Conservation (phyloP, 805 yeast species). For the Candida ovalis region DNA sequence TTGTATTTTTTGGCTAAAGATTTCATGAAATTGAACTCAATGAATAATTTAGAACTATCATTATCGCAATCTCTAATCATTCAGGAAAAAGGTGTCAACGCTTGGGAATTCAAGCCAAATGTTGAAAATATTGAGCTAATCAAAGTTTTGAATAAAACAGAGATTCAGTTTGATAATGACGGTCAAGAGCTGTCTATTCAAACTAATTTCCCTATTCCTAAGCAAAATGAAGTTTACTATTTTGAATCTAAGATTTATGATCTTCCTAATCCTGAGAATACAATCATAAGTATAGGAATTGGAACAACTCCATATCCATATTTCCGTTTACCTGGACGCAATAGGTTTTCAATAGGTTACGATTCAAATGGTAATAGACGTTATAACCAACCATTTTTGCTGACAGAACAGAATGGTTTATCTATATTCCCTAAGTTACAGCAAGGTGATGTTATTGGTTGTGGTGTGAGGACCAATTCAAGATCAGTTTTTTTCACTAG, state of each 20-base stretch:
- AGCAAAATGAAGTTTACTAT: constrained; percentile 79
- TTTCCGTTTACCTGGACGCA: constrained; percentile 91
- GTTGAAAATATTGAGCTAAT: constrained; percentile 51
- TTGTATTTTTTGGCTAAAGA: constrained; percentile 65
- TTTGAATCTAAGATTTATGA: constrained; percentile 85
- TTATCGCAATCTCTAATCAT: constrained; percentile 62
- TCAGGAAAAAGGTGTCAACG: constrained; percentile 84
- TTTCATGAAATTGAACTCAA: constrained; percentile 39
- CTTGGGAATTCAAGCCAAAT: constrained; percentile 80
- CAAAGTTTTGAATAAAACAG: constrained; percentile 61
- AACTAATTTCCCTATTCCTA: constrained; percentile 83
- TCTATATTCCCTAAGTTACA: constrained; percentile 55
- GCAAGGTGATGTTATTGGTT: constrained; percentile 90
- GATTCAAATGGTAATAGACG: constrained; percentile 82
- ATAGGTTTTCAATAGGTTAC: constrained; percentile 78
- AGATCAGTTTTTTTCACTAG: constrained; percentile 92
- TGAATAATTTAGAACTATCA: constrained; percentile 28
- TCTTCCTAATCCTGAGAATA: constrained; percentile 50
- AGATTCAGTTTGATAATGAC: constrained; percentile 51
- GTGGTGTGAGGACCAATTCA: constrained; percentile 78
- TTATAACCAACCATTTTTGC: constrained; percentile 67
- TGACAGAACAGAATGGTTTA: constrained; percentile 38
- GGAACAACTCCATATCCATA: constrained; percentile 88
- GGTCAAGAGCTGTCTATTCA: constrained; percentile 51
- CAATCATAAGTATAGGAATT: constrained; percentile 70